Evolutionary conservation across 371 early-diverging fungal genomes (phyloP).

Genomic region (Mortierella sp.): DNA sequence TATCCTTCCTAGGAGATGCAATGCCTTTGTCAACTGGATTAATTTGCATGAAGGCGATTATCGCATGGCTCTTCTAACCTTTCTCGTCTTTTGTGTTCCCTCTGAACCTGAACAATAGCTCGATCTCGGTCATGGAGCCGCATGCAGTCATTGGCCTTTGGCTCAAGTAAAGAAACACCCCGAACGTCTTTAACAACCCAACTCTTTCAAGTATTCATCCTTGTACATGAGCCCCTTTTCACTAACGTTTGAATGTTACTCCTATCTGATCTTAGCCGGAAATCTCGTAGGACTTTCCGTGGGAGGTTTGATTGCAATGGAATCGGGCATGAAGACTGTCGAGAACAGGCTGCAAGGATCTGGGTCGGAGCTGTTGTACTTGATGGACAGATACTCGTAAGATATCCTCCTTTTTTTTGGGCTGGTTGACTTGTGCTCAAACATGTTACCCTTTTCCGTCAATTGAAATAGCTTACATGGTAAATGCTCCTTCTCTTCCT

Average conservation of each 20-base stretch:
- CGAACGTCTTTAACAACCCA: background rate
- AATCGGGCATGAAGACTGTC: conserved; percentile 52
- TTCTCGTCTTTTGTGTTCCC: background rate
- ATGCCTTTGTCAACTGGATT: background rate
- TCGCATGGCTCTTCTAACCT: background rate
- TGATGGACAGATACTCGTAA: conserved; percentile 56
- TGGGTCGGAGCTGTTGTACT: conserved; percentile 47
- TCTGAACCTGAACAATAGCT: conserved; percentile 12
- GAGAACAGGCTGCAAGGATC: conserved; percentile 39
- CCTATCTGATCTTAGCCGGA: conserved; percentile 23
- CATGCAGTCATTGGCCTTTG: conserved; percentile 20
- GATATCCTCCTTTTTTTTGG: background rate
- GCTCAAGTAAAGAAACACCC: conserved; percentile 20
- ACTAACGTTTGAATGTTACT: background rate
- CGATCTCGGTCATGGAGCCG: conserved; percentile 43
- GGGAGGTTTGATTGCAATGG: conserved; percentile 50
- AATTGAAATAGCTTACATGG: background rate
- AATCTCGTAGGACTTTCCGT: conserved; percentile 35
- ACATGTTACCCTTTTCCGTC: too few species aligned
- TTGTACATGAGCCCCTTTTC: background rate
- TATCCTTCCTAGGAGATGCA: too few species aligned
- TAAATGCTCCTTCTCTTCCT: background rate
- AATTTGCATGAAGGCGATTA: background rate
- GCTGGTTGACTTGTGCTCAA: too few species aligned
- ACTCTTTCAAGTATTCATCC: background rate